Percentiles rank a stretch among this genome's conserved stretches.
Conservation (phyloP, 2,329 filamentous ascomycete species). For the Incumbomyces lentus region DNA sequence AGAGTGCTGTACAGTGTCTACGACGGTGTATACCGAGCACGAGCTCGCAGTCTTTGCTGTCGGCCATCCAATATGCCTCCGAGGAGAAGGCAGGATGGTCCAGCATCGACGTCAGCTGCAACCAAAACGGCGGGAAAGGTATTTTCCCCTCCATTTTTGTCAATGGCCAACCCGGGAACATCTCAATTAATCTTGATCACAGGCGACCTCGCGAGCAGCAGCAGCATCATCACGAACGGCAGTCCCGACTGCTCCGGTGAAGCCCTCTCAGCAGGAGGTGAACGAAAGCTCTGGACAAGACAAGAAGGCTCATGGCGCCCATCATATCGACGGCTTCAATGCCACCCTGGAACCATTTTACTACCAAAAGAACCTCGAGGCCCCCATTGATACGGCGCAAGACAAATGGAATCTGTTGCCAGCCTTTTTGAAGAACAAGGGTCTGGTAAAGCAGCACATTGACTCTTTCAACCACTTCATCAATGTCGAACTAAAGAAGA, state of each 20-base stretch:
- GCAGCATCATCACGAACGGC: background rate
- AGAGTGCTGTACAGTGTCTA: background rate
- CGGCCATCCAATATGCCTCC: slow-evolving; percentile 15
- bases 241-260: background rate
- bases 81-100: slow-evolving; percentile 18
- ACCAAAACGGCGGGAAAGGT: slow-evolving; percentile 14
- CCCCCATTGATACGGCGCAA: slow-evolving; percentile 57
- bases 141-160: background rate
- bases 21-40: background rate
- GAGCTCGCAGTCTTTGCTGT: background rate
- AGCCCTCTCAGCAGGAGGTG: background rate
- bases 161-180: background rate
- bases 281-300: slow-evolving; percentile 10
- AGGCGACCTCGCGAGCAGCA: slow-evolving; percentile 3
- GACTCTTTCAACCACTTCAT: slow-evolving; percentile 99
- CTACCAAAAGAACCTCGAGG: slow-evolving; percentile 55
- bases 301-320: slow-evolving; percentile 9
- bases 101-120: slow-evolving; percentile 8
- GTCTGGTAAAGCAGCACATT: slow-evolving; percentile 91
- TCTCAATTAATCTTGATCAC: background rate
- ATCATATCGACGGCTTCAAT: slow-evolving; percentile 40
- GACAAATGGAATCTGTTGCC: slow-evolving; percentile 97
- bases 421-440: slow-evolving; percentile 97
- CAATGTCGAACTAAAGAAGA: slow-evolving; percentile 92
- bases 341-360: slow-evolving; percentile 60